Conservation (phyloP, 2,329 filamentous ascomycete genomes). For the Aureobasidium zeae region DNA sequence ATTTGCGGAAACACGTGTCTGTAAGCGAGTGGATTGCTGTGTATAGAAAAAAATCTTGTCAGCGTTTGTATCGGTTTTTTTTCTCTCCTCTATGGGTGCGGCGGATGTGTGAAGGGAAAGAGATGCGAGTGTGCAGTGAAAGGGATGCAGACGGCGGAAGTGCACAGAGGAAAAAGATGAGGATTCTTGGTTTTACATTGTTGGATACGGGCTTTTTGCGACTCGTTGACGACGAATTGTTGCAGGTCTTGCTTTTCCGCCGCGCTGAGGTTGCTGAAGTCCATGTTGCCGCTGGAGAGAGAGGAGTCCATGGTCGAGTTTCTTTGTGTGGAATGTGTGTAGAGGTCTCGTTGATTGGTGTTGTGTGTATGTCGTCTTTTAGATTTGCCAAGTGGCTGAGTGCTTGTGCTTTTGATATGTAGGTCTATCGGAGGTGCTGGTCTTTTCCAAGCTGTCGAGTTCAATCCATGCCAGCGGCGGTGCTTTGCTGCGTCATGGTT, state of each 20-base stretch:
- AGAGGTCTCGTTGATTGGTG: not conserved
- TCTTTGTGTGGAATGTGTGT: not conserved
- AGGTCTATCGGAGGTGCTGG: too few species aligned
- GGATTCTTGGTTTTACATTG: constrained; percentile 30
- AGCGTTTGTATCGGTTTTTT: not conserved
- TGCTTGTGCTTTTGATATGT: too few species aligned
- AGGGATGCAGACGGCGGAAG: constrained; percentile 32
- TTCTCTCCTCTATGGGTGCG: too few species aligned
- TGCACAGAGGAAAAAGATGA: constrained; percentile 16
- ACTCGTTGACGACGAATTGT: constrained; percentile 74
- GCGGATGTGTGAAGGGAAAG: not conserved
- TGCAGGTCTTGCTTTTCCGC: constrained; percentile 81
- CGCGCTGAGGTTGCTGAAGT: constrained; percentile 66
- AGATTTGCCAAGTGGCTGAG: too few species aligned
- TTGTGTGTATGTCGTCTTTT: too few species aligned
- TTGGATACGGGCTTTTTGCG: constrained; percentile 69
- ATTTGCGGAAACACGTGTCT: constrained; percentile 91
- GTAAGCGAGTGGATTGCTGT: constrained; percentile 54
- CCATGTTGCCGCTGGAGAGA: constrained; percentile 41
- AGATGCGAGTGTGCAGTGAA: not conserved
- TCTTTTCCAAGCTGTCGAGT: too few species aligned
- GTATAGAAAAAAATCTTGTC: not conserved
- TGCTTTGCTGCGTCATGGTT: too few species aligned
- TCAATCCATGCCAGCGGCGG: too few species aligned
- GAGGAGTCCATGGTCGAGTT: constrained; percentile 23